Percentiles rank a stretch among this genome's conserved stretches.
phyloP scores from a whole-genome alignment of 345 rosid genomes.

The Dipteronia dyeriana region DNA sequence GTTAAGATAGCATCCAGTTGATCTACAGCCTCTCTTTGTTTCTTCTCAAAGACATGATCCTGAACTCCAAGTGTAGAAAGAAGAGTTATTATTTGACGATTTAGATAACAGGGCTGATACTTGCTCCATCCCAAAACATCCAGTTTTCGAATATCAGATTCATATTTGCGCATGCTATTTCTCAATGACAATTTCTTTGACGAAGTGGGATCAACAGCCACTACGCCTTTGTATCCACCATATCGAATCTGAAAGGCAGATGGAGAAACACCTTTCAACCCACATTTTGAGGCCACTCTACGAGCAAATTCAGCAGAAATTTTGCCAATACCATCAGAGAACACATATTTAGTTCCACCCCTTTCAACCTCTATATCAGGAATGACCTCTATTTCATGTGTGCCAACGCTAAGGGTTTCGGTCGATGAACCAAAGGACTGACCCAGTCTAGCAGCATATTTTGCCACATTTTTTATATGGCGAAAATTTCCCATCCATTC shows the following conservation, averaged over 20 bases:
- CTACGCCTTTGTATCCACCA: conserved; percentile 70
- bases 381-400: conserved; percentile 42
- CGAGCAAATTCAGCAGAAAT: conserved; percentile 50
- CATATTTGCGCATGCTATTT: conserved; percentile 53
- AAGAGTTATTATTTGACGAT: conserved; percentile 68
- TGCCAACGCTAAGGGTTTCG: conserved; percentile 52
- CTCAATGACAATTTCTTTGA: conserved; percentile 51
- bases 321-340: conserved; percentile 75
- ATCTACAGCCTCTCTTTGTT: conserved; percentile 57
- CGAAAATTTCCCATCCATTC: conserved; percentile 53
- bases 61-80: conserved; percentile 52
- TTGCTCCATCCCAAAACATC: conserved; percentile 62
- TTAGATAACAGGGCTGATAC: conserved; percentile 61
- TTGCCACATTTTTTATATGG: conserved; percentile 60
- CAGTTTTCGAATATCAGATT: conserved; percentile 45
- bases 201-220: conserved; percentile 60
- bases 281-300: conserved; percentile 55
- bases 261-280: conserved; percentile 36
- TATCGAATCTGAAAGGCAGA: conserved; percentile 72
- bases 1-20: conserved; percentile 62
- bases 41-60: conserved; percentile 55
- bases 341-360: conserved; percentile 32
- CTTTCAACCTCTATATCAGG: conserved; percentile 34
- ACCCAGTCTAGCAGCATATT: conserved; percentile 67
- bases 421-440: conserved; percentile 71